Percentiles rank a stretch among this genome's conserved stretches.
These are phyloP conservation scores for Myxozyma monticola DNA, from an alignment of 805 yeast species.

Conservation along the genomic window DNA sequence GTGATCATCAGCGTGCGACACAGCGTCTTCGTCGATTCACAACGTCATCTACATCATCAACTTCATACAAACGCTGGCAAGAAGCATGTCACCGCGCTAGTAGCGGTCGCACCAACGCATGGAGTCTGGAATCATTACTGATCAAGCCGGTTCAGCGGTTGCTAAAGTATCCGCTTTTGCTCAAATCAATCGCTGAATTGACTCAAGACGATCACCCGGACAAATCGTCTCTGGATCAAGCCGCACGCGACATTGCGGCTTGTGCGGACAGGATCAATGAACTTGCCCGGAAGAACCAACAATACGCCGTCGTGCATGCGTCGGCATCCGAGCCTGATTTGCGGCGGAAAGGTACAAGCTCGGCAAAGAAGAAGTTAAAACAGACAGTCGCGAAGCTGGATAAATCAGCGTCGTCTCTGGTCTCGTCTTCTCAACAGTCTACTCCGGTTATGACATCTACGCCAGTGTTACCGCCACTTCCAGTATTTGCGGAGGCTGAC, in stretches of 20 bases:
- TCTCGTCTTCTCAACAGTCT: neutral
- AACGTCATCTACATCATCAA: slow-evolving; percentile 33
- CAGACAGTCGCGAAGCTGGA: slow-evolving; percentile 5
- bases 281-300: slow-evolving; percentile 5
- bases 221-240: slow-evolving; percentile 40
- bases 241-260: slow-evolving; percentile 11
- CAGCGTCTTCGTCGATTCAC: slow-evolving; percentile 33
- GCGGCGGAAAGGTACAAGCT: slow-evolving; percentile 4
- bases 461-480: neutral
- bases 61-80: slow-evolving; percentile 40
- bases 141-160: slow-evolving; percentile 50
- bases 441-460: neutral
- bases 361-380: too few species aligned
- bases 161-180: slow-evolving; percentile 44
- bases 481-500: too few species aligned
- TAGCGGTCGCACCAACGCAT: slow-evolving; percentile 38
- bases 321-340: slow-evolving; percentile 7
- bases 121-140: slow-evolving; percentile 46
- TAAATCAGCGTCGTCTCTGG: slow-evolving; percentile 1
- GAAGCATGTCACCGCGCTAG: slow-evolving; percentile 36
- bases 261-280: slow-evolving; percentile 22
- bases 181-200: slow-evolving; percentile 37
- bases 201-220: slow-evolving; percentile 47
- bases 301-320: neutral
- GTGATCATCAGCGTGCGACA: slow-evolving; percentile 36